Evolutionary conservation across 768 basidiomycete genomes (phyloP), one percentile per base, ranked within the genome.

Genomic region (Leucosporidium yakuticum): DNA sequence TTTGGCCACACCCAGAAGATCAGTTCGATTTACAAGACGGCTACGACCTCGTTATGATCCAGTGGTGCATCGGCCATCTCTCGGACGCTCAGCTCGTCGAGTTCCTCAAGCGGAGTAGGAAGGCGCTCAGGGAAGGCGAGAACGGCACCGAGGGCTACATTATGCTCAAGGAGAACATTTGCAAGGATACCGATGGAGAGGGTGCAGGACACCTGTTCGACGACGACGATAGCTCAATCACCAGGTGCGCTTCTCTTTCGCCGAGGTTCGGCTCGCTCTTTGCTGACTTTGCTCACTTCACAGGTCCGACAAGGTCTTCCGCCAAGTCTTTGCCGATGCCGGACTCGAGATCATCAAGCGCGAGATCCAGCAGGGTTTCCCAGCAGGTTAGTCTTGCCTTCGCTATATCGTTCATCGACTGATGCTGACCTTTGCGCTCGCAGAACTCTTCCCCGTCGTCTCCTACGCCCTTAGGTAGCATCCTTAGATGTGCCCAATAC

Each of bases 41-140:
- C 1, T 97, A 92, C 79, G 95, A 99, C 78, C 84, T 93, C 62
- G 84, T 95, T 65, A 93, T 91, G 94, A 91, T 90, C 75, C 95
- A 99, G 78, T 98, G 95, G 95, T 95, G 94, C 80, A 83, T 97
- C 21, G 90, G 91, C 50, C 90, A 94, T 80, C 82, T 96, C 66
- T 84, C 82, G 63, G 86, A 94, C 76, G 75, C 77, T 12, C 89
- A 95, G 77, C 84, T 97, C 29, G 83, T 91, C 32, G 78, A 80
- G 3, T 97, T 97, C 80, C 82, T 97, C 71, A 80, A 82, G 72
- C 81, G 86, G 57, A 83, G 87, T 69, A 82, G 82, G 57, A 80
- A 79, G 4, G 85, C 91, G 0, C 77, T 97, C 65, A 81, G 86
- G n/a, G 48, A 53, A 55, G 56, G 63, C 25, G 49, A 53, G 2